These are phyloP conservation scores for Globisporangium iwayamae DNA, from an alignment of 352 stramenopile genomes.

Conservation along the genomic window DNA sequence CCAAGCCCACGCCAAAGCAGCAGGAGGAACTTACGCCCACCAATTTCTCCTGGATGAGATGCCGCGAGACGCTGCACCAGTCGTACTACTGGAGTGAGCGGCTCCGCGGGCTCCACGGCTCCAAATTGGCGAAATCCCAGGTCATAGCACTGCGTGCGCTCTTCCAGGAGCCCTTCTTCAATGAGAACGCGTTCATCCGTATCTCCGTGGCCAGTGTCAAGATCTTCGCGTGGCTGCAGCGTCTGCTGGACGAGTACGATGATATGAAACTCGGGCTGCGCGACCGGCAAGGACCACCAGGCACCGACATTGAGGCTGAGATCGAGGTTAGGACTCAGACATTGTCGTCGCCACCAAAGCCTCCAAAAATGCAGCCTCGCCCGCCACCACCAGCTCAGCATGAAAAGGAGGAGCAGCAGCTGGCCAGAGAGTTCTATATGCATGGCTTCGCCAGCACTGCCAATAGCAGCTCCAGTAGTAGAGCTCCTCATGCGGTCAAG, in stretches of 20 bases:
- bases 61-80: constrained; percentile 57
- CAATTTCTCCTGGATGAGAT: constrained; percentile 61
- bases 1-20: constrained; percentile 34
- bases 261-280: constrained; percentile 47
- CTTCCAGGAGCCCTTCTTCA: constrained; percentile 59
- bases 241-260: constrained; percentile 55
- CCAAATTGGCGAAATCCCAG: constrained; percentile 40
- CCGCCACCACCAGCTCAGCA: background rate
- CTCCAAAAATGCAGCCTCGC: constrained; percentile 12
- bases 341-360: background rate
- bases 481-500: constrained; percentile 22
- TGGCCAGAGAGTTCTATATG: constrained; percentile 9
- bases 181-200: constrained; percentile 45
- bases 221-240: constrained; percentile 59
- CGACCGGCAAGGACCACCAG: background rate
- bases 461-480: constrained; percentile 16
- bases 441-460: background rate
- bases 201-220: constrained; percentile 58
- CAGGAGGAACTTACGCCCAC: constrained; percentile 51
- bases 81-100: constrained; percentile 38
- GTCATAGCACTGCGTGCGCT: constrained; percentile 47
- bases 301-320: background rate
- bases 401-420: constrained; percentile 14
- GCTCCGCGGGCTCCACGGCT: constrained; percentile 35
- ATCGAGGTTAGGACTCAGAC: constrained; percentile 8